Conservation (phyloP, 2,329 filamentous ascomycete genomes). For the Clathrospora elynae region DNA sequence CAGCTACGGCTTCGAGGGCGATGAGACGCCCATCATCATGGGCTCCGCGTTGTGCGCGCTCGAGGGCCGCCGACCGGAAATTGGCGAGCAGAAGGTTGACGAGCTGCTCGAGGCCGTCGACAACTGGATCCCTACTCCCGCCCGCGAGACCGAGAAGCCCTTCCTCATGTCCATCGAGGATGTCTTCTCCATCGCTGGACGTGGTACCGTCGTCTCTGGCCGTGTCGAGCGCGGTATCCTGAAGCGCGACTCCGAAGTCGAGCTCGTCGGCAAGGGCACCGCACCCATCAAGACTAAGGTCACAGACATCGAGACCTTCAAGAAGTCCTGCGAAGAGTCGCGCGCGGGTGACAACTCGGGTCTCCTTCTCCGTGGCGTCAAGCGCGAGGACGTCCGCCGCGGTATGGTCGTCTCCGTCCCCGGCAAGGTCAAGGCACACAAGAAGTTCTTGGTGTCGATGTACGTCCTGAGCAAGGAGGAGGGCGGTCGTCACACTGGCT, state of each 20-base stretch:
- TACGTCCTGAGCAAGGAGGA: slow-evolving; percentile 98
- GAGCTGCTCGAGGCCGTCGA: slow-evolving; percentile 90
- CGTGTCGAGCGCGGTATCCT: slow-evolving; percentile 94
- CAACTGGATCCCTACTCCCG: slow-evolving; percentile 92
- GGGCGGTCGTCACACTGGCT: slow-evolving; percentile 94
- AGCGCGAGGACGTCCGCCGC: slow-evolving; percentile 90
- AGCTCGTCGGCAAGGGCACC: slow-evolving; percentile 85
- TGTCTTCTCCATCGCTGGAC: slow-evolving; percentile 67
- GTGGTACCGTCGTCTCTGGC: slow-evolving; percentile 95
- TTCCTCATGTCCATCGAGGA: slow-evolving; percentile 98
- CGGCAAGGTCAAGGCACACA: slow-evolving; percentile 81
- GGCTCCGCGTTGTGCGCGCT: slow-evolving; percentile 95
- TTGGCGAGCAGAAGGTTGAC: slow-evolving; percentile 86
- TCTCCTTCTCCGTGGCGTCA: slow-evolving; percentile 91
- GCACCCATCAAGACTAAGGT: slow-evolving; percentile 96
- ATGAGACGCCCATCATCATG: slow-evolving; percentile 96
- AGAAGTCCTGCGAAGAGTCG: slow-evolving; percentile 98
- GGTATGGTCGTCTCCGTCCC: slow-evolving; percentile 93
- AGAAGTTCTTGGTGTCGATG: slow-evolving; percentile 91
- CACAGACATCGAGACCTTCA: slow-evolving; percentile 99
- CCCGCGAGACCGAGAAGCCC: slow-evolving; percentile 94
- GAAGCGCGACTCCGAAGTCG: slow-evolving; percentile 93
- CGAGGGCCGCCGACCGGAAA: slow-evolving; percentile 82
- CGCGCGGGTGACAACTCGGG: slow-evolving; percentile 98
- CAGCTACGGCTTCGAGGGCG: slow-evolving; percentile 95